phyloP scores from a whole-genome alignment of 1,139 yeast species.

The Nakaseomyces uthaithaninus region DNA sequence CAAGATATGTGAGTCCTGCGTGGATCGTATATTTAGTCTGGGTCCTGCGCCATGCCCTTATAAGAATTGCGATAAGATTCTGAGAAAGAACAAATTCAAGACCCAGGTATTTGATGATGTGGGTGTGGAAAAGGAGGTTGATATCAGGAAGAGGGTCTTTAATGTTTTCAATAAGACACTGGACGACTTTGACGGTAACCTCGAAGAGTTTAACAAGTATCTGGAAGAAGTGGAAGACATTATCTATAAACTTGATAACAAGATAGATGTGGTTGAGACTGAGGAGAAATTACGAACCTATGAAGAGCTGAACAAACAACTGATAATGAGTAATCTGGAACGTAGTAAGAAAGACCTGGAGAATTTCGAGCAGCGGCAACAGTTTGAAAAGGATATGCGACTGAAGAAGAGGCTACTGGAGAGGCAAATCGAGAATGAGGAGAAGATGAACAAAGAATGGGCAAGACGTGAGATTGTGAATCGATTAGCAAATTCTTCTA shows the following conservation, averaged over 20 bases:
- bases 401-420: slow-evolving; percentile 57
- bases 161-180: slow-evolving; percentile 73
- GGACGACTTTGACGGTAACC: slow-evolving; percentile 56
- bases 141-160: slow-evolving; percentile 70
- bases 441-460: slow-evolving; percentile 49
- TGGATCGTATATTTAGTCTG: slow-evolving; percentile 80
- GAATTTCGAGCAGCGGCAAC: slow-evolving; percentile 42
- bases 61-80: slow-evolving; percentile 78
- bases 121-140: slow-evolving; percentile 83
- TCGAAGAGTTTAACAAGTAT: slow-evolving; percentile 62
- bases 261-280: slow-evolving; percentile 62
- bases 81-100: slow-evolving; percentile 83
- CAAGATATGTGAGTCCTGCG: slow-evolving; percentile 94
- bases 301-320: slow-evolving; percentile 66
- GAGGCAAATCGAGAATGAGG: slow-evolving; percentile 63
- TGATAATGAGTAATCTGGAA: slow-evolving; percentile 67
- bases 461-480: slow-evolving; percentile 64
- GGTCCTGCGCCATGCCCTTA: slow-evolving; percentile 98
- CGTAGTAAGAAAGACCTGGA: slow-evolving; percentile 60
- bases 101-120: slow-evolving; percentile 89
- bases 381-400: slow-evolving; percentile 50
- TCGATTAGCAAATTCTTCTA: slow-evolving; percentile 39
- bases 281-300: slow-evolving; percentile 62
- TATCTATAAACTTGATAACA: slow-evolving; percentile 66
- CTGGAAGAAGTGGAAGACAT: slow-evolving; percentile 77